Evolutionary conservation across 129 eudicot species (phyloP), one percentile per base, ranked within the genome.

Genomic region (Cynara cardunculus): DNA sequence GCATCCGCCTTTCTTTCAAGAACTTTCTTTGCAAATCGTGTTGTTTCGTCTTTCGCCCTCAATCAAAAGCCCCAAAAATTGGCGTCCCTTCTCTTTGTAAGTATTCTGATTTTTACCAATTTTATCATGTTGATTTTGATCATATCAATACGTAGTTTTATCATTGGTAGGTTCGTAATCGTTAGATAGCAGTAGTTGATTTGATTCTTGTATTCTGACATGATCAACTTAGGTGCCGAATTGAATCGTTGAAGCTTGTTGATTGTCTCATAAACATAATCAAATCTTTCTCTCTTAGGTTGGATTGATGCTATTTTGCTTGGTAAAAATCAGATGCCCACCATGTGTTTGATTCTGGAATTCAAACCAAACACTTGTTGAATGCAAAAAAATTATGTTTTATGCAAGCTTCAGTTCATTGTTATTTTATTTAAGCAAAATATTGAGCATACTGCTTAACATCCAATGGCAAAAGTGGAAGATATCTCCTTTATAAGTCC

Each of bases 1-100:
- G 89, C 92, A 34, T 86, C 92, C 10, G 80, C 89, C 79, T 74
- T 89, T 66, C 35, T 86, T 24, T 89, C 89, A 46, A 86, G 88
- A 89, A 84, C 83, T 66, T 67, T 86, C 21, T 86, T 84, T 14
- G 80, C 86, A 19, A 72, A 30, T 76, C 88, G 88, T 80, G 46
- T 86, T 65, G 75, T 81, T 78, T 75, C 86, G 12, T 81, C 89
- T 14, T 35, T 72, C 22, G 34, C 78, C 19, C 74, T 64, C 78
- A 41, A 31, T 25, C 84, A 68, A 49, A 84, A 65, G 3, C 84
- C 84, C 22, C 80, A 61, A 70, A 34, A 65, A 30, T 71, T 82
- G 21, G 73, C 91, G 3, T 64, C 87, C 14, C 24, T 80, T 71
- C 59, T 79, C 59, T 70, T 19, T 53, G 91, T 88, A 88, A 85